A percentile compares a stretch with the other conserved stretches of the same genome.
These are phyloP conservation scores for Phytomonas francai DNA, from an alignment of 208 protist genomes.

Conservation along the genomic window DNA sequence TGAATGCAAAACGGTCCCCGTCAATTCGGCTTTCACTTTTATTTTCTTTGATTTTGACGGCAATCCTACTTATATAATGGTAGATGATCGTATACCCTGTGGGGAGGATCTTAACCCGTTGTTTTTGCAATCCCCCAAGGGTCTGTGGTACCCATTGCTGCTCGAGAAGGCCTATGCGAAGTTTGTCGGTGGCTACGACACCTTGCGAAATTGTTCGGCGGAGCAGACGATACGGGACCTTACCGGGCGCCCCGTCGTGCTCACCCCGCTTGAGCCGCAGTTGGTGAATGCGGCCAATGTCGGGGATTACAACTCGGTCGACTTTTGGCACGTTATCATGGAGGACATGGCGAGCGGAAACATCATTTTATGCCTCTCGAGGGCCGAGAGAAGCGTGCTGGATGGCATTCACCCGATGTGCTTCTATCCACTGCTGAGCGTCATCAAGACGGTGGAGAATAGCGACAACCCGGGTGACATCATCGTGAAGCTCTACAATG, in stretches of 20 bases:
- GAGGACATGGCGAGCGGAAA: conserved; percentile 58
- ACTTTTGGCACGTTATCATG: conserved; percentile 63
- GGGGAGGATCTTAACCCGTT: conserved; percentile 31
- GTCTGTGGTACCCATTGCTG: conserved; percentile 68
- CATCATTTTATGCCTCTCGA: conserved; percentile 73
- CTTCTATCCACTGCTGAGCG: conserved; percentile 64
- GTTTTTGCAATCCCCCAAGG: conserved; percentile 48
- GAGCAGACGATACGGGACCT: conserved; percentile 83
- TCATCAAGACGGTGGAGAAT: conserved; percentile 49
- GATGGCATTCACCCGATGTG: conserved; percentile 69
- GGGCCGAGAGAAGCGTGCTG: conserved; percentile 10
- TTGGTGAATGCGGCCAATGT: conserved; percentile 68
- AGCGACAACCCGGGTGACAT: conserved; percentile 45
- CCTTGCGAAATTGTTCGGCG: conserved; percentile 74
- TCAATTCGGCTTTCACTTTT: conserved; percentile 71
- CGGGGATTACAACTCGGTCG: conserved; percentile 42
- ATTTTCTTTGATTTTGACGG: conserved; percentile 80
- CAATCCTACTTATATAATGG: conserved; percentile 68
- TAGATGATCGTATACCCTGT: conserved; percentile 82
- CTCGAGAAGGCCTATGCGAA: conserved; percentile 91
- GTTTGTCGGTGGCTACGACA: conserved; percentile 81
- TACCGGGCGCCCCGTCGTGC: conserved; percentile 74
- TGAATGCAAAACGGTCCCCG: conserved; percentile 37
- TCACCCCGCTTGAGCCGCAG: conserved; percentile 58
- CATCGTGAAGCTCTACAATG: conserved; percentile 66